Conservation (phyloP, 257 asterid genomes). For the Scutellaria minor region DNA sequence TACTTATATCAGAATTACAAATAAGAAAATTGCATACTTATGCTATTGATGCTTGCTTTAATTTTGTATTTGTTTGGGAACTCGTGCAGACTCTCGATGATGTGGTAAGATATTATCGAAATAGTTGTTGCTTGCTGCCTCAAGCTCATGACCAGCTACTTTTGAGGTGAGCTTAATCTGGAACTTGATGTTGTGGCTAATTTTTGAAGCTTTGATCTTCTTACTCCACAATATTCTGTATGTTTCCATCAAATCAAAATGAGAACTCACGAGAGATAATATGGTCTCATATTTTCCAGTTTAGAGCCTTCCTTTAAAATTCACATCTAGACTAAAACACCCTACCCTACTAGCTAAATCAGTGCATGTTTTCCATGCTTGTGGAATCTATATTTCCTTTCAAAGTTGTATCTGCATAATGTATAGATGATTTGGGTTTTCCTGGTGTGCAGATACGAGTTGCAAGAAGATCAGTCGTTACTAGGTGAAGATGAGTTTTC, state of each 20-base stretch:
- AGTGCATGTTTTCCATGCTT: no score
- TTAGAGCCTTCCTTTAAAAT: background rate
- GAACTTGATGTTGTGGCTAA: background rate
- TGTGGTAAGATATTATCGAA: constrained; percentile 55
- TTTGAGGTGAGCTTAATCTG: constrained; percentile 59
- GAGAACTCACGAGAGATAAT: background rate
- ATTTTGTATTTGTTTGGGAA: constrained; percentile 20
- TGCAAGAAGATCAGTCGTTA: constrained; percentile 78
- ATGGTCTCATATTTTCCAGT: background rate
- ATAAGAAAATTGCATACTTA: background rate
- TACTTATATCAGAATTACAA: no score
- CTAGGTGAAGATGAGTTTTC: constrained; percentile 72
- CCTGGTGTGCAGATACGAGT: constrained; percentile 62
- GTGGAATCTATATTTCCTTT: no score
- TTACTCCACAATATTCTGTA: background rate
- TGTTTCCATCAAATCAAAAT: background rate
- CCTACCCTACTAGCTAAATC: background rate
- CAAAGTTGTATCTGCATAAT: no score
- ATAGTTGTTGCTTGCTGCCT: constrained; percentile 67
- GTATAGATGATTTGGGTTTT: background rate
- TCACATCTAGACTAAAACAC: background rate
- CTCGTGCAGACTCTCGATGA: constrained; percentile 74
- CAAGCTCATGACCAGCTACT: constrained; percentile 65
- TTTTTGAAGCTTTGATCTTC: background rate
- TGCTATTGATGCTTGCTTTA: constrained; percentile 28